phyloP scores from a whole-genome alignment of 306 rosid species.

The Trifolium repens region DNA sequence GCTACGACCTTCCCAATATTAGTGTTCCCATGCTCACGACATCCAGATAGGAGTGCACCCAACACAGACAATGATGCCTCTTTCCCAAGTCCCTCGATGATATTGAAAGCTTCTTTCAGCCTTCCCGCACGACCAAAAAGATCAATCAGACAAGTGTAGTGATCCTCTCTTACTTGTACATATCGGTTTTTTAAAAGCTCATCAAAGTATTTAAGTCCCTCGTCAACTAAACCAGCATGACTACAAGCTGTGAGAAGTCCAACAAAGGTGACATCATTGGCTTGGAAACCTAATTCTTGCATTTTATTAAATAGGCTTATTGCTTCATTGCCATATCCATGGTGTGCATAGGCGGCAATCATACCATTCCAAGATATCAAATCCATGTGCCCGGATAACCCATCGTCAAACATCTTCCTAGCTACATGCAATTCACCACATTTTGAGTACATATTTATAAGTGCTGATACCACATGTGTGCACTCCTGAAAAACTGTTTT shows the following conservation, averaged over 20 bases:
- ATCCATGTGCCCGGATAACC: constrained; percentile 48
- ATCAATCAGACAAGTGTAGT: constrained; percentile 56
- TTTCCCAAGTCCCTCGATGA: constrained; percentile 47
- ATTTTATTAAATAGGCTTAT: constrained; percentile 47
- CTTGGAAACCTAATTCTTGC: constrained; percentile 47
- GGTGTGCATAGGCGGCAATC: constrained; percentile 61
- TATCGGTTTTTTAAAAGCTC: constrained; percentile 43
- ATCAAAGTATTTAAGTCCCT: constrained; percentile 52
- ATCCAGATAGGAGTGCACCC: constrained; percentile 56
- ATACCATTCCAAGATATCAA: constrained; percentile 61
- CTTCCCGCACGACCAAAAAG: constrained; percentile 58
- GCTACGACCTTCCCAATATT: constrained; percentile 51
- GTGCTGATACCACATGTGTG: constrained; percentile 45
- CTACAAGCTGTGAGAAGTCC: constrained; percentile 60
- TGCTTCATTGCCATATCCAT: constrained; percentile 55
- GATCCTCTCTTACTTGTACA: constrained; percentile 51
- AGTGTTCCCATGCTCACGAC: constrained; percentile 50
- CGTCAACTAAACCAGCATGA: constrained; percentile 56
- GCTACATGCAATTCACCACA: constrained; percentile 56
- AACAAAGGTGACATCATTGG: constrained; percentile 57
- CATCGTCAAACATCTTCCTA: constrained; percentile 55
- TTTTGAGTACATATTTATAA: constrained; percentile 59
- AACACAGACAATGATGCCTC: constrained; percentile 47
- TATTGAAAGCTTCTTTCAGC: constrained; percentile 51
- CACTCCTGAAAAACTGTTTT: constrained; percentile 52